Percentiles rank a stretch among this genome's conserved stretches.
phyloP scores from a whole-genome alignment of 2,329 filamentous ascomycete genomes.

The Teratosphaeria zuluensis region DNA sequence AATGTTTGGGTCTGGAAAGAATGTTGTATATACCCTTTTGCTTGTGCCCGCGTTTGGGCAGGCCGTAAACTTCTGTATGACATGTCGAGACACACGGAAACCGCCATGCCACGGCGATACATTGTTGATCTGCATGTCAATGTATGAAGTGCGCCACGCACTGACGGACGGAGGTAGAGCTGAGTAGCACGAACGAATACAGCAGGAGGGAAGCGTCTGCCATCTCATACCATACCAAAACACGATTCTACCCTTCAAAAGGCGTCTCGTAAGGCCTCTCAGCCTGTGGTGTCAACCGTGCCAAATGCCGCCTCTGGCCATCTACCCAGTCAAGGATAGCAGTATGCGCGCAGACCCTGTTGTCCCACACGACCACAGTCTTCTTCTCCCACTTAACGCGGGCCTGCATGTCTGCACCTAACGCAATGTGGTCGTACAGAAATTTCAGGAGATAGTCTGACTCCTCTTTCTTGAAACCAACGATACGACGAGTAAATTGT shows the following conservation, averaged over 20 bases:
- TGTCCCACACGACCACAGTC: slow-evolving; percentile 85
- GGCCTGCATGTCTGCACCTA: slow-evolving; percentile 62
- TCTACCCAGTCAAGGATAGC: slow-evolving; percentile 74
- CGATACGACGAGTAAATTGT: slow-evolving; percentile 72
- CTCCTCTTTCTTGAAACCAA: slow-evolving; percentile 80
- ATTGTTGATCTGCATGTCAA: neutral
- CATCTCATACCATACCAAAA: neutral
- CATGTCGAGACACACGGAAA: too few relatives aligned
- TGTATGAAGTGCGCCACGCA: neutral
- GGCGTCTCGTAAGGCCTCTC: slow-evolving; percentile 64
- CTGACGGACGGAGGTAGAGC: neutral
- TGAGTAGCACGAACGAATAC: neutral
- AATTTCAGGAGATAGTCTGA: slow-evolving; percentile 69
- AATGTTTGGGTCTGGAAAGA: neutral
- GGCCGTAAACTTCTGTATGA: too few relatives aligned
- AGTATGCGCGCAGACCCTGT: slow-evolving; percentile 68
- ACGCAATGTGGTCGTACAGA: slow-evolving; percentile 64
- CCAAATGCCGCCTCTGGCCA: slow-evolving; percentile 68
- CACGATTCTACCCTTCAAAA: slow-evolving; percentile 24
- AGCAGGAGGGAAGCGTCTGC: neutral
- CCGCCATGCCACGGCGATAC: too few relatives aligned
- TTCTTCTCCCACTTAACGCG: slow-evolving; percentile 67
- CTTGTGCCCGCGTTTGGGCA: neutral
- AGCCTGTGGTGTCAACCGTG: slow-evolving; percentile 73
- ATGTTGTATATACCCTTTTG: neutral